Base-by-base conservation (phyloP, 75 land plant genomes). In the Sequoia sempervirens region DNA sequence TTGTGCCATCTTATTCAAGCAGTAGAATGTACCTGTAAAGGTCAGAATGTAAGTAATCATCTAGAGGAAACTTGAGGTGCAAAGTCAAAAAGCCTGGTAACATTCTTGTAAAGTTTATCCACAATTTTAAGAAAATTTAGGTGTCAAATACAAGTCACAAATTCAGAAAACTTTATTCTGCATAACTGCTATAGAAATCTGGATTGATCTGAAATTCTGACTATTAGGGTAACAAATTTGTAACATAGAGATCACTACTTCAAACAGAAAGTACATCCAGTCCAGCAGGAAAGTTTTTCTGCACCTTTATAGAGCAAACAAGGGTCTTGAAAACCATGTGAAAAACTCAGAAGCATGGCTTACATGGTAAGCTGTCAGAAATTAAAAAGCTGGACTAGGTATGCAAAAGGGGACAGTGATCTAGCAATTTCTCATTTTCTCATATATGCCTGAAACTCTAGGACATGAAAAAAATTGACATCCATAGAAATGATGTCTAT, bases 1-100 rank as follows among this genome's bases (percentile, higher is more conserved):
- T 13, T 53, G 88, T 11, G 90, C 94, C 92, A 91, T 91, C 53
- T 20, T n/a, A 41, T 13, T 78, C 14, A 28, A 78, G 52, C 13
- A n/a, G 32, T 43, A 78, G n/a, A 41, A 75, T n/a, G 30, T 11
- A 70, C 80, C 80, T 78, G 47, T 52, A 78, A 26, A 23, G 45
- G 5, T 78, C 46, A 78, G 47, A 41, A 78, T 40, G 30, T 3
- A 30, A 26, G 80, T 43, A 45, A 45, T 26, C 14, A 43, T 45
- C 30, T 43, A 43, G 30, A 43, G 46, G 46, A 45, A 78, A 78
- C 50, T 10, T 78, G 32, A 45, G 52, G 14, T 78, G 80, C 46
- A 45, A 78, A 78, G 47, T 45, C 14, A 26, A 78, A 23, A 78
- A 78, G n/a, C 4, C 17, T 43, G 50, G 50, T 78, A n/a, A 30